phyloP scores from a whole-genome alignment of 805 yeast genomes.

The Monosporozyma servazzii region DNA sequence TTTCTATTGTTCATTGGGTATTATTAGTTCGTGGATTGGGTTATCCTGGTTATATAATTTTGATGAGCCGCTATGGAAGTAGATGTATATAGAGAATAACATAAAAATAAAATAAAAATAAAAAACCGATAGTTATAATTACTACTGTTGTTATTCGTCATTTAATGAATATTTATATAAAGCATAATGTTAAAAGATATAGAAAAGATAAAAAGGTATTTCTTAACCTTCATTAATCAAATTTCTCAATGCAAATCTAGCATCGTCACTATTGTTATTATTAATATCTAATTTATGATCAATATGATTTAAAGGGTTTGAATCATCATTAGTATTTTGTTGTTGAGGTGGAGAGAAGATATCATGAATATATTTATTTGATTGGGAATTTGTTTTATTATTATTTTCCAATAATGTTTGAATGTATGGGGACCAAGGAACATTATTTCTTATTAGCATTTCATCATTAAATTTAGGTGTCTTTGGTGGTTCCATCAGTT shows the following conservation, averaged over 20 bases:
- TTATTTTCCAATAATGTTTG: background rate
- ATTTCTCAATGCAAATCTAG: constrained; percentile 24
- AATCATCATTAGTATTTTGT: background rate
- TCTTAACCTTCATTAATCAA: constrained; percentile 15
- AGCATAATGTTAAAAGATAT: background rate
- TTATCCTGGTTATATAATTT: constrained; percentile 82
- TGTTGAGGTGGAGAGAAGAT: background rate
- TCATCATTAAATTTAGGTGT: background rate
- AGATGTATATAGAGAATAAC: background rate
- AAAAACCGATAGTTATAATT: background rate
- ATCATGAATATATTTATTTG: constrained; percentile 1
- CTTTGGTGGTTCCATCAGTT: background rate
- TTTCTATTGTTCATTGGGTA: constrained; percentile 79
- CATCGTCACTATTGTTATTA: constrained; percentile 19
- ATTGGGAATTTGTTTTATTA: background rate
- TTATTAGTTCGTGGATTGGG: constrained; percentile 79
- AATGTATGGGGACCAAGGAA: background rate
- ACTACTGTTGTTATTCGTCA: background rate
- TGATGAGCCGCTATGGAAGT: constrained; percentile 60
- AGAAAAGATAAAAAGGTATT: background rate
- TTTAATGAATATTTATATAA: background rate
- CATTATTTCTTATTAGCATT: background rate
- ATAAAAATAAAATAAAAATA: background rate
- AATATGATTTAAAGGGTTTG: background rate
- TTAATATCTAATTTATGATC: background rate